Conservation (phyloP, 192 early-diverging fungal species). For the Neocallimastix lanati region DNA sequence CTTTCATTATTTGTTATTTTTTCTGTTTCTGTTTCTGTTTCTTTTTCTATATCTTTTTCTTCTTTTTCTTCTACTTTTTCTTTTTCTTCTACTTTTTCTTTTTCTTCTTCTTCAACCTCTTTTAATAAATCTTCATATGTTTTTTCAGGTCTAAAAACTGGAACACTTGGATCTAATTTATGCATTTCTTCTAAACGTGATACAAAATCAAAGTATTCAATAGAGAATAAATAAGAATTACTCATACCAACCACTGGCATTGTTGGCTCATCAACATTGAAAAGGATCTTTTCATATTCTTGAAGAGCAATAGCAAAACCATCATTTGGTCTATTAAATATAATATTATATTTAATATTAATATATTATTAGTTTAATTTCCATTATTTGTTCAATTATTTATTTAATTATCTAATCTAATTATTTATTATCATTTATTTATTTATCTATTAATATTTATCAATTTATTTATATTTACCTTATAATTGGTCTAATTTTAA, state of each 20-base stretch:
- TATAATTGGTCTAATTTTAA: not conserved
- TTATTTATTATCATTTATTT: too few species aligned
- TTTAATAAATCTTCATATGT: not conserved
- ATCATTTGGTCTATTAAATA: slow-evolving; percentile 22
- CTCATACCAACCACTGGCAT: slow-evolving; percentile 11
- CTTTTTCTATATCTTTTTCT: too few species aligned
- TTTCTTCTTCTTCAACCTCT: not conserved
- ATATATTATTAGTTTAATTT: too few species aligned
- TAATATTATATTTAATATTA: too few species aligned
- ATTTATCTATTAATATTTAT: too few species aligned
- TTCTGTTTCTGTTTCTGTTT: too few species aligned
- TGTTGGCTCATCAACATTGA: slow-evolving; percentile 1
- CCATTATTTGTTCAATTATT: too few species aligned
- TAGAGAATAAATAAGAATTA: slow-evolving; percentile 18
- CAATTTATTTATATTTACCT: too few species aligned
- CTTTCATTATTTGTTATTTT: too few species aligned
- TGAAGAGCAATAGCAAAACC: slow-evolving; percentile 21
- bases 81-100: too few species aligned
- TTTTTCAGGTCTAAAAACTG: not conserved
- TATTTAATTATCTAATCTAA: too few species aligned
- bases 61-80: too few species aligned
- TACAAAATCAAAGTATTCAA: slow-evolving; percentile 15
- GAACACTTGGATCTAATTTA: not conserved
- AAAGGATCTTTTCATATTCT: slow-evolving; percentile 12
- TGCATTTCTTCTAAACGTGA: not conserved